Conservation (phyloP, 73 alveolate species). For the Tetrahymena borealis region DNA sequence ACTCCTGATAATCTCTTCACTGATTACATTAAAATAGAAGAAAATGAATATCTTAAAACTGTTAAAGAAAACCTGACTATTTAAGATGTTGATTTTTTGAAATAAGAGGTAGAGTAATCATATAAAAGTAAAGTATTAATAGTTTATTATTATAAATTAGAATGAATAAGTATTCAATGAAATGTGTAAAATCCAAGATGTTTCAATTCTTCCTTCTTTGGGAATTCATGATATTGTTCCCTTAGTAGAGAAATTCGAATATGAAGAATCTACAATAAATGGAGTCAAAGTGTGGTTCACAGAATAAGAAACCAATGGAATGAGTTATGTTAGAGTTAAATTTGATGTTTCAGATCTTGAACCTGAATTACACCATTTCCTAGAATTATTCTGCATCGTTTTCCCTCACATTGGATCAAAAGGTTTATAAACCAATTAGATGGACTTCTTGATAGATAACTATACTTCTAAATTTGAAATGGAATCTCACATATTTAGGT, state of each 20-base stretch:
- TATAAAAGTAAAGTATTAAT: conserved; percentile 17
- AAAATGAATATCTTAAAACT: not conserved
- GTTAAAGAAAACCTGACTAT: conserved; percentile 27
- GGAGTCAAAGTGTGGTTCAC: conserved; percentile 14
- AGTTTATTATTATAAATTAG: not conserved
- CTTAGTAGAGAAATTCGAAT: conserved; percentile 44
- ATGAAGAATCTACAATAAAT: not conserved
- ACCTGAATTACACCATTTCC: conserved; percentile 45
- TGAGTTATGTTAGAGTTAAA: conserved; percentile 49
- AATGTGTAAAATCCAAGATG: conserved; percentile 26
- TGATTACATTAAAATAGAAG: conserved; percentile 31
- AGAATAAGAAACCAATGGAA: conserved; percentile 55
- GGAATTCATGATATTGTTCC: conserved; percentile 36
- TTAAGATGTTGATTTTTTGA: conserved; percentile 41
- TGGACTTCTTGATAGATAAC: conserved; percentile 38
- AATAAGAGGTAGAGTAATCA: conserved; percentile 36
- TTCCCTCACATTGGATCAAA: conserved; percentile 53
- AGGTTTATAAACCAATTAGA: conserved; percentile 47
- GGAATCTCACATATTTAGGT: not conserved
- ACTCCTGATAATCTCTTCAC: conserved; percentile 37
- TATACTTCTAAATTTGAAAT: conserved; percentile 17
- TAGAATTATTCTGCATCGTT: conserved; percentile 50
- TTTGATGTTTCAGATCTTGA: conserved; percentile 31
- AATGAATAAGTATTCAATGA: not conserved
- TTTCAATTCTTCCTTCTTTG: conserved; percentile 41